Base-by-base conservation (phyloP, 441 rosid species). In the Pelargonium fulgidum region DNA sequence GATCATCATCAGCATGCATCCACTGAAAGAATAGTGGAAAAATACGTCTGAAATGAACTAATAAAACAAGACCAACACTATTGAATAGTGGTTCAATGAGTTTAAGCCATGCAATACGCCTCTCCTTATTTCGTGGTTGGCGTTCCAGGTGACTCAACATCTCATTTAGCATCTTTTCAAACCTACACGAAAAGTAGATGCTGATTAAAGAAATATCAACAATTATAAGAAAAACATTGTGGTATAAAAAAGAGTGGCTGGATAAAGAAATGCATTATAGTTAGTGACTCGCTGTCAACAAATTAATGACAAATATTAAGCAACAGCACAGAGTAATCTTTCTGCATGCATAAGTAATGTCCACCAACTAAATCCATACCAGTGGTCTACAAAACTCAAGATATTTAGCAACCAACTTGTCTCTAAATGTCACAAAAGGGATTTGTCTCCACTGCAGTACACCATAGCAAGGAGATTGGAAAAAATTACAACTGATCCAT, bases 111-210 rank as follows among this genome's bases (percentile, higher is more conserved):
- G 85, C 85, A 54, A 84, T 45, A 17, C 92, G 72, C 11, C 88
- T 84, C 64, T 84, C 95, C 75, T 83, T 89, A 54, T 85, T 82
- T 75, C 92, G 82, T 65, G 97, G 95, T 72, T 93, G 96, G 62
- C 97, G 92, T 82, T 89, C 99, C 80, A 93, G 76, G 80, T 93
- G 95, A 67, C 90, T 76, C 29, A 93, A 74, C 95, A 91, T 91
- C 85, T 91, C 99, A 45, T 79, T 86, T 62, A 93, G 84, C 45
- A 88, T 81, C 82, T 70, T 91, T 67, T 91, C 96, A 62, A 80
- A 75, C 97, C 99, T 93, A 78, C 4, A 48, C 2, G 64, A 62
- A 68, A 70, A 39, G 8, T 17, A 16, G 29, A 72, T 44, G 22
- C 65, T 9, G 64, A 56, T 41, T 16, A 62, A 64, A 33, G 33